Evolutionary conservation across 1,284 basidiomycete genomes (phyloP), one percentile per base, ranked within the genome.

Genomic region (Entoloma clypeatum): DNA sequence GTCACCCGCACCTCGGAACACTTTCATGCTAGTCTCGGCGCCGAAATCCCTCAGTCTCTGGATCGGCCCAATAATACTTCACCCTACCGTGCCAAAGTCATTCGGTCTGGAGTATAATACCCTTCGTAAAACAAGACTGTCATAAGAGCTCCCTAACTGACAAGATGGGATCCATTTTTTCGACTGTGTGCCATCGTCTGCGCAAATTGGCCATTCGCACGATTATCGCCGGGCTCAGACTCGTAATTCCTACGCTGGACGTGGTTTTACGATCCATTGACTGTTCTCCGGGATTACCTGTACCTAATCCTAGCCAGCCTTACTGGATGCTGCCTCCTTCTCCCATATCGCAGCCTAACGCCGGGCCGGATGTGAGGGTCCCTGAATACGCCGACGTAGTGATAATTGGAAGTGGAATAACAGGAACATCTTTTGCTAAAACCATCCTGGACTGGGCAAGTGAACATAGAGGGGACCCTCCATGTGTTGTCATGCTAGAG

Each of bases 371-470:
- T 6, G 43, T 39, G 7, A 17, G 25, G 7, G 44, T 79, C 4
- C 78, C 79, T 1, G 51, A 56, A 0, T 60, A 74, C 47, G 82
- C 71, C 2, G 82, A 86, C 51, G 56, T 84, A 8, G 75, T 86
- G 7, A 64, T 86, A 44, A 72, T 86, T 48, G 84, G 83, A 3
- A 83, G 80, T 13, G 84, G 84, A 0, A 81, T 86, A 40, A 82
- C 83, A 2, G 81, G 82, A 0, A 67, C 79, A 1, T 70, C 77
- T 0, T 59, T 83, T 39, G 74, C 72, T 8, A 71, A 75, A 42
- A 69, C 72, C 3, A 47, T 81, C 16, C 60, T 86, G 6, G 62
- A 68, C 24, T 56, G 61, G n/a, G 55, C 44, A 23, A 39, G 44
- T 17, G 36, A 28, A 14, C 34, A 42, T 7, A 32, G 36, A 1